Evolutionary conservation across 352 stramenopile genomes (phyloP).

Genomic region (Achlya hypogyna): DNA sequence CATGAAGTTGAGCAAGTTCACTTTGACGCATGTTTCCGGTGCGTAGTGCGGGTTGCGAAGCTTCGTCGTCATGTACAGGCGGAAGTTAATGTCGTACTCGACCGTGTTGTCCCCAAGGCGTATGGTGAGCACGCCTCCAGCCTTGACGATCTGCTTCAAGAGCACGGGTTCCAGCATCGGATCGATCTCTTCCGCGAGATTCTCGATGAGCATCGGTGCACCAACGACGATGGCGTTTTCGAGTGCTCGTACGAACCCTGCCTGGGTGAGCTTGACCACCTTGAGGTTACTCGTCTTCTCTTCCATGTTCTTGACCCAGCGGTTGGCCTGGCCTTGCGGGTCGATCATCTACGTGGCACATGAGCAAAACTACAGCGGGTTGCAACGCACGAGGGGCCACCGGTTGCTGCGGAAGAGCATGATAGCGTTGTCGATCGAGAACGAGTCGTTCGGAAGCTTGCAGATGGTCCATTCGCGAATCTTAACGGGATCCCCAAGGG

Average conservation of each 20-base stretch:
- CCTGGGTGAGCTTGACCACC: constrained; percentile 89
- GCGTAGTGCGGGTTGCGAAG: constrained; percentile 91
- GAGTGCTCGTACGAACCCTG: constrained; percentile 90
- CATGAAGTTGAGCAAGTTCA: constrained; percentile 96
- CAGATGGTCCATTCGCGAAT: constrained; percentile 92
- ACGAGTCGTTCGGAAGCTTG: constrained; percentile 92
- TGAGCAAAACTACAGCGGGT: neutral
- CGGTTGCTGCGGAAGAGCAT: constrained; percentile 87
- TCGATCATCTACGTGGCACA: constrained; percentile 82
- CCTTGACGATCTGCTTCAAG: constrained; percentile 89
- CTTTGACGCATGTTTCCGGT: constrained; percentile 93
- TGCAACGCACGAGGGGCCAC: constrained; percentile 67
- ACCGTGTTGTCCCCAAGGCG: constrained; percentile 90
- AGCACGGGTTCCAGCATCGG: constrained; percentile 91
- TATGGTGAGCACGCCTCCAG: constrained; percentile 84
- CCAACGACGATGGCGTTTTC: constrained; percentile 94
- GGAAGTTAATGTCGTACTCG: constrained; percentile 90
- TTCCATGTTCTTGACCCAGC: constrained; percentile 94
- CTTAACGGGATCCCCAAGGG: constrained; percentile 85
- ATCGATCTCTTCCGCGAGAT: constrained; percentile 90
- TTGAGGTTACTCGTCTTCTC: constrained; percentile 80
- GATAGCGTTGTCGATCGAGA: constrained; percentile 94
- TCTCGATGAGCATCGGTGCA: constrained; percentile 88
- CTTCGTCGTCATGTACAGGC: constrained; percentile 93
- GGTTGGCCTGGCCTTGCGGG: constrained; percentile 90